A percentile compares a stretch with the other conserved stretches of the same genome.
These are phyloP conservation scores for Penicillium parvum DNA, from an alignment of 495 filamentous ascomycete genomes.

Conservation along the genomic window DNA sequence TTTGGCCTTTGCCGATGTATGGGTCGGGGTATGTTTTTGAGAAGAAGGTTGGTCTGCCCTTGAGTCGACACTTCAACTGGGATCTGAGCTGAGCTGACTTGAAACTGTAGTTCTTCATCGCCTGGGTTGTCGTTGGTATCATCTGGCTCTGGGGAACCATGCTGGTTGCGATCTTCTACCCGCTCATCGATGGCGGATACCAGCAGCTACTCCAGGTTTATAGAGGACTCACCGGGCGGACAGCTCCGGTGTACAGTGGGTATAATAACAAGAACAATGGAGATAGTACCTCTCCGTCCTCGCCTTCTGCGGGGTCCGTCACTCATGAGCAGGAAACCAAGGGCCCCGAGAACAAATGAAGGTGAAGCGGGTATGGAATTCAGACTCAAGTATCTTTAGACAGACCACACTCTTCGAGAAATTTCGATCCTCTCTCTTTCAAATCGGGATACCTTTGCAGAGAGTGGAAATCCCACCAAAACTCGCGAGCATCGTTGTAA, in stretches of 20 bases:
- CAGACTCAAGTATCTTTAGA: no score
- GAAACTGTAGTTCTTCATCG: slow-evolving; percentile 65
- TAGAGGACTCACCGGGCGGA: slow-evolving; percentile 6
- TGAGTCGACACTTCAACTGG: neutral
- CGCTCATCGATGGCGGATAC: slow-evolving; percentile 31
- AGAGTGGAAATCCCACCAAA: neutral
- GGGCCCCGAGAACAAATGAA: neutral
- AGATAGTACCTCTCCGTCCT: slow-evolving; percentile 3
- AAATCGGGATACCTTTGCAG: no score
- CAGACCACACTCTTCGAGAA: no score
- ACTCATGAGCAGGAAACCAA: slow-evolving; percentile 2
- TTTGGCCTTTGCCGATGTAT: slow-evolving; percentile 43
- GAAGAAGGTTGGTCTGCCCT: slow-evolving; percentile 19
- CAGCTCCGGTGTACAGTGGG: no score
- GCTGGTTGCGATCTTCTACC: slow-evolving; percentile 34
- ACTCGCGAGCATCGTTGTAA: neutral
- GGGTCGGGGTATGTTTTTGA: slow-evolving; percentile 35
- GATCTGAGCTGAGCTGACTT: neutral
- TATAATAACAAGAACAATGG: neutral
- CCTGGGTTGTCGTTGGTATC: slow-evolving; percentile 72
- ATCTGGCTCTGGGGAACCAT: slow-evolving; percentile 61
- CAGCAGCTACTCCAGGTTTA: slow-evolving; percentile 27
- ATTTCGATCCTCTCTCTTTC: no score
- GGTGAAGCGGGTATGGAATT: neutral
- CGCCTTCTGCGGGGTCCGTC: slow-evolving; percentile 14